These are phyloP conservation scores for Hymenoscyphus albidus DNA, from an alignment of 2,329 filamentous ascomycete species.

Conservation along the genomic window DNA sequence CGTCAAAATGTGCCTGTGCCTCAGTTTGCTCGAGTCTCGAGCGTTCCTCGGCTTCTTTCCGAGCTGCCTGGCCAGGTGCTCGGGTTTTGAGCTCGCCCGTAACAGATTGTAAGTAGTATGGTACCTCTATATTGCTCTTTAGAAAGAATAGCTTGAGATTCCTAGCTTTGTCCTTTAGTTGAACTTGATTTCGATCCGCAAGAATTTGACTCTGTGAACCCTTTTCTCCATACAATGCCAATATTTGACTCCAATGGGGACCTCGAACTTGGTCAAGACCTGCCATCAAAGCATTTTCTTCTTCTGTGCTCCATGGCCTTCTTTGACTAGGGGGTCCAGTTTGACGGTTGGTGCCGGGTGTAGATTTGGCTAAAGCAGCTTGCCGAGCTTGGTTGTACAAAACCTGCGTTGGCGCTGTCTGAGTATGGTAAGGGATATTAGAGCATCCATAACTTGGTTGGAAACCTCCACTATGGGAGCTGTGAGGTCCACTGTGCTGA, in stretches of 20 bases:
- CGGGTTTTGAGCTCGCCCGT: slow-evolving; percentile 86
- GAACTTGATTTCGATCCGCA: slow-evolving; percentile 85
- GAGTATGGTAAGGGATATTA: slow-evolving; percentile 32
- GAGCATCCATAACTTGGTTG: slow-evolving; percentile 8
- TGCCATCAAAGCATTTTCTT: slow-evolving; percentile 86
- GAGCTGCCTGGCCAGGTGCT: slow-evolving; percentile 69
- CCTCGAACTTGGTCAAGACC: slow-evolving; percentile 86
- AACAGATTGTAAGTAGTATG: slow-evolving; percentile 80
- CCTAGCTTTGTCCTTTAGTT: slow-evolving; percentile 86
- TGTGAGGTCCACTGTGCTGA: slow-evolving; percentile 12
- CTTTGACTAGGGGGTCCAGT: slow-evolving; percentile 53
- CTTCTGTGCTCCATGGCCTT: slow-evolving; percentile 81
- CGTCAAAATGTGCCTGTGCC: slow-evolving; percentile 56
- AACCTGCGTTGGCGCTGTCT: slow-evolving; percentile 48
- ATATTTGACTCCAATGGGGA: slow-evolving; percentile 89
- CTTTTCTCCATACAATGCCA: slow-evolving; percentile 75
- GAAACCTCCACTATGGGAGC: slow-evolving; percentile 3
- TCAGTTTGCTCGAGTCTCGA: slow-evolving; percentile 56
- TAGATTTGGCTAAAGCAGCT: slow-evolving; percentile 52
- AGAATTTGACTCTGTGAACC: slow-evolving; percentile 78
- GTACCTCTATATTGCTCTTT: slow-evolving; percentile 87
- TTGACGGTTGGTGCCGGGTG: slow-evolving; percentile 45
- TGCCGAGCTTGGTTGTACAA: slow-evolving; percentile 54
- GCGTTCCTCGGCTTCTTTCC: slow-evolving; percentile 64
- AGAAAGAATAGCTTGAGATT: slow-evolving; percentile 90